These are phyloP conservation scores for Trypanosoma melophagium DNA, from an alignment of 208 protist species.

Conservation along the genomic window DNA sequence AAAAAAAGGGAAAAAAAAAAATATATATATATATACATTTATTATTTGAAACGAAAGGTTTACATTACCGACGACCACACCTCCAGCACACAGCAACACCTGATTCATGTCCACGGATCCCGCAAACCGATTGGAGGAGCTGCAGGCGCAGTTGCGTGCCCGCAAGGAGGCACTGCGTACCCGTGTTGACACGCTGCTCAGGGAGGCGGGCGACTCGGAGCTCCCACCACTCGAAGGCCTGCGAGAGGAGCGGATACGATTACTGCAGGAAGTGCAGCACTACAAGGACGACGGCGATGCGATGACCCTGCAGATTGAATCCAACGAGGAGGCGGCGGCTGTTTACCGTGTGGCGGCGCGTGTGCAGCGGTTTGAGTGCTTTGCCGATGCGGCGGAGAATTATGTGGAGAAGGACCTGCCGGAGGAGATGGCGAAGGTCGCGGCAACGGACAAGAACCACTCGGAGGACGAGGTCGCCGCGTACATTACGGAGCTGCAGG, in stretches of 20 bases:
- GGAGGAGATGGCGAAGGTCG: constrained; percentile 48
- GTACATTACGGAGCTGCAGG: constrained; percentile 65
- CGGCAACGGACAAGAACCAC: constrained; percentile 50
- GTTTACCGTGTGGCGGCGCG: constrained; percentile 69
- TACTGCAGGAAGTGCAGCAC: constrained; percentile 62
- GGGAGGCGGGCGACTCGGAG: constrained; percentile 15
- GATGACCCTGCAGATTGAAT: constrained; percentile 62
- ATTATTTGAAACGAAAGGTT: too few relatives aligned
- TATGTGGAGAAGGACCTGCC: constrained; percentile 57
- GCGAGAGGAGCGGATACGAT: constrained; percentile 43
- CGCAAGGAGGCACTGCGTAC: constrained; percentile 30
- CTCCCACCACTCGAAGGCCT: constrained; percentile 62
- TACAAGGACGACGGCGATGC: constrained; percentile 82
- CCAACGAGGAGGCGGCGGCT: constrained; percentile 35
- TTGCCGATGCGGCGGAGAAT: constrained; percentile 30
- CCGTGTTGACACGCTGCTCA: constrained; percentile 35
- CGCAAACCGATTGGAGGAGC: constrained; percentile 18
- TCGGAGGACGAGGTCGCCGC: constrained; percentile 71
- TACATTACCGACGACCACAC: too few relatives aligned
- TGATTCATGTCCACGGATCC: constrained; percentile 5
- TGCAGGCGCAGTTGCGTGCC: constrained; percentile 22
- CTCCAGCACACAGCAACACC: background rate
- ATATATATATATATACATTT: background rate
- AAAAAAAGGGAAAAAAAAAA: background rate
- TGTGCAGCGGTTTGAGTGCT: constrained; percentile 71